Base-by-base conservation (phyloP, 345 rosid genomes). In the Streptanthus diversifolius region DNA sequence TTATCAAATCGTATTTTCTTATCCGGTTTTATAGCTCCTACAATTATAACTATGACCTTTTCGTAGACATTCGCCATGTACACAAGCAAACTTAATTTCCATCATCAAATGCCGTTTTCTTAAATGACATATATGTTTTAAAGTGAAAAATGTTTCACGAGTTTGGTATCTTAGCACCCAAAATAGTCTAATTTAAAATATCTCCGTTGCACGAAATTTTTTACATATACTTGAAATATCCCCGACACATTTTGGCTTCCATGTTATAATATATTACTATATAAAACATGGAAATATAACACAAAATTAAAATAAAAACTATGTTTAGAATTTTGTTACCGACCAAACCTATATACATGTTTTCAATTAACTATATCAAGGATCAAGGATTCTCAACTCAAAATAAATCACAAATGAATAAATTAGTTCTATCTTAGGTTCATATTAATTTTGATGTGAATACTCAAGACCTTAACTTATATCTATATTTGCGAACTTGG, bases 41-140 rank as follows among this genome's bases (percentile, higher is more conserved):
- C n/a, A n/a, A n/a, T n/a, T 70, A 43, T 41, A 19, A 55, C 56
- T 54, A 69, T 69, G 55, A 69, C 33, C 32, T 41, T 55, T 68
- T 13, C 2, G 8, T 4, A 56, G 59, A 35, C 74, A 59, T 59
- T 70, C 59, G 49, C 67, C 48, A 70, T 70, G 68, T 71, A 62
- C 43, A 71, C 68, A 71, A 71, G 76, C 69, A 71, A 71, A 62
- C 68, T 71, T 71, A 70, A 70, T 47, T 49, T 55, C 36, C 5
- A 52, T 52, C 5, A 53, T 53, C 36, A 27, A 53, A 53, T 51
- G 57, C 57, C 15, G 57, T 13, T 52, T 14, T 59, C 13, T 59
- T 18, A 70, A 58, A 10, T 12, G 57, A 45, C 48, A 58, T 60
- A 3, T 30, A 18, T 56, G 4, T 41, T 43, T 45, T 19, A 43